These are phyloP conservation scores for Tulasnella sp. DNA, from an alignment of 768 basidiomycete species.

Conservation along the genomic window DNA sequence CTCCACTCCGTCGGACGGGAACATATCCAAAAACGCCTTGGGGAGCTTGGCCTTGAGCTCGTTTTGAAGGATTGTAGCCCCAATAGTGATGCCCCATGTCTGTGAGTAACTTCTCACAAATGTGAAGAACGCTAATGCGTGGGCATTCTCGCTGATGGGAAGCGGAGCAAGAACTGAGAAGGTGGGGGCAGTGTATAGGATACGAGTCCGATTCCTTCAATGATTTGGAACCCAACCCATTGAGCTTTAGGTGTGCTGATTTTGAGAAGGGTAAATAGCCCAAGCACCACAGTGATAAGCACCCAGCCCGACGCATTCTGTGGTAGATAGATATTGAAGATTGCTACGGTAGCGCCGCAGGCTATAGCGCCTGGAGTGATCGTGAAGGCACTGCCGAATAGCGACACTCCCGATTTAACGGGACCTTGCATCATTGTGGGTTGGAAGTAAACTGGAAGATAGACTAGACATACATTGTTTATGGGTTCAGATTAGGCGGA, in stretches of 20 bases:
- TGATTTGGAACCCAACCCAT: conserved; percentile 21
- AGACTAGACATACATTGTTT: too few relatives aligned
- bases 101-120: conserved; percentile 33
- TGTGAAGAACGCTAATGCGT: conserved; percentile 17
- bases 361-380: neutral
- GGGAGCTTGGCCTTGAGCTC: too few relatives aligned
- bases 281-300: conserved; percentile 39
- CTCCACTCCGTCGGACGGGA: too few relatives aligned
- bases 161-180: conserved; percentile 37
- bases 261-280: conserved; percentile 36
- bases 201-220: too few relatives aligned
- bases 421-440: too few relatives aligned
- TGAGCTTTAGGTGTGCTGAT: conserved; percentile 13
- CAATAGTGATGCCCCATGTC: conserved; percentile 46
- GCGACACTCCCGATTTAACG: too few relatives aligned
- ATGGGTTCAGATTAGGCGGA: too few relatives aligned
- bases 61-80: conserved; percentile 32
- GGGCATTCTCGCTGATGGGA: conserved; percentile 24
- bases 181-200: too few relatives aligned
- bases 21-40: too few relatives aligned
- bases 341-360: neutral
- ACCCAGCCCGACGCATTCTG: conserved; percentile 43
- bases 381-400: too few relatives aligned
- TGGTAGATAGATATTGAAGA: conserved; percentile 40
- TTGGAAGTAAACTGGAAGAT: too few relatives aligned